Evolutionary conservation across 2,329 filamentous ascomycete species (phyloP), one percentile per base, ranked within the genome.

Genomic region (Aspergillus sp.): DNA sequence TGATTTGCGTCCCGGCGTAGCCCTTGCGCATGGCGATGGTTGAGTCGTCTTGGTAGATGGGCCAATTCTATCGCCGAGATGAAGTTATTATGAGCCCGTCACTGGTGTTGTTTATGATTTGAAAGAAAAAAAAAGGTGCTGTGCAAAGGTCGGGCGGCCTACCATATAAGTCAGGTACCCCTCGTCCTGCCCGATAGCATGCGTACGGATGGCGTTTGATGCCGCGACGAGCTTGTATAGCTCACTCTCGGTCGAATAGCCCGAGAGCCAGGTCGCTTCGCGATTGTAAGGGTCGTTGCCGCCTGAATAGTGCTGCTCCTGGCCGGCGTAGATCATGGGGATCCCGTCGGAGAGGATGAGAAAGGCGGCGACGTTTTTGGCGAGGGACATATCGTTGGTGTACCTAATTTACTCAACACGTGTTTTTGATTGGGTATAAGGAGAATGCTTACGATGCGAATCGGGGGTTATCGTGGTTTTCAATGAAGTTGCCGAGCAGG

Each of bases 271-370:
- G 47, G 85, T 77, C 7, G 85, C 84, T 69, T 88, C 85, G n/a
- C 86, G 83, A 49, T 80, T 81, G 0, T 79, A 78, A 4, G 85
- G 85, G 57, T 75, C 75, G 43, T 72, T 78, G n/a, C 80, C 83
- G 23, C 83, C 83, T 2, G 76, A 72, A 69, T 83, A 89, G 60
- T 84, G 85, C 70, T 90, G 87, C 72, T 90, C 88, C 61, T 88
- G 85, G n/a, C 88, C 88, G 59, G 89, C 83, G 74, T 90, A 91
- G 55, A 90, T 69, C 54, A 89, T 87, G 2, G 87, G 87, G 56
- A 90, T 86, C 3, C 88, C 88, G 57, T 88, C 76, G 1, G 75
- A 68, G 5, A 90, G 80, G 48, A 90, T 82, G 13, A 84, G 82
- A 68, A 86, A 90, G 0, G 86, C 81, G 46, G 89, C 79, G 2